Evolutionary conservation across 306 rosid species (phyloP), one percentile per base, ranked within the genome.

Genomic region (Cyamopsis tetragonoloba): DNA sequence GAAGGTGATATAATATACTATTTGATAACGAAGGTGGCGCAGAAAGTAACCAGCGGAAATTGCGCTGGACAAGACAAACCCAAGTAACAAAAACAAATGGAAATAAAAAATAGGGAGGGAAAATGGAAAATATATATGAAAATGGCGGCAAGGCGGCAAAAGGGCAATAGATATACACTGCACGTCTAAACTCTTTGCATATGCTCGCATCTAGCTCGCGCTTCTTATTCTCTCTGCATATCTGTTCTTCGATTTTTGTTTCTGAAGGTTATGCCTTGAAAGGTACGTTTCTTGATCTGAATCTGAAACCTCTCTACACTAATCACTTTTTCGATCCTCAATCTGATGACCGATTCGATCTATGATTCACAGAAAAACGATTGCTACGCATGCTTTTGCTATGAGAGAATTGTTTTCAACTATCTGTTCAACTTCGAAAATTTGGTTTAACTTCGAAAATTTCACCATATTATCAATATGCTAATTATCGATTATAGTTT

Each of bases 131-230:
- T 46, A 26, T 1, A 46, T 18, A 17, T 7, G 72, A 68, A 71
- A 77, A 20, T 35, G 80, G 81, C 74, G 70, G 14, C n/a, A 69
- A 30, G 80, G 80, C 73, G 73, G 73, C 77, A 74, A 68, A 26
- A 24, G 6, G 2, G 5, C 11, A 6, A 43, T 10, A 18, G 5
- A 19, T 15, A 4, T 9, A 13, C 15, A 14, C 54, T 62, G 35
- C 35, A 2, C 41, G 5, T 6, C 19, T 3, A 1, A n/a, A n/a
- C n/a, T n/a, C n/a, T n/a, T n/a, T n/a, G n/a, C n/a, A n/a, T n/a
- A 0, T n/a, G 14, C 49, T 24, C 5, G n/a, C 39, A 39, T 53
- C 39, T 14, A 7, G 9, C 17, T 50, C 4, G 14, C 23, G 31
- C 53, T 3, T 56, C 44, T 69, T 0, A 23, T 48, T 12, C 30